Evolutionary conservation across 345 rosid genomes (phyloP), one percentile per base, ranked within the genome.

Genomic region (Populus davidiana): DNA sequence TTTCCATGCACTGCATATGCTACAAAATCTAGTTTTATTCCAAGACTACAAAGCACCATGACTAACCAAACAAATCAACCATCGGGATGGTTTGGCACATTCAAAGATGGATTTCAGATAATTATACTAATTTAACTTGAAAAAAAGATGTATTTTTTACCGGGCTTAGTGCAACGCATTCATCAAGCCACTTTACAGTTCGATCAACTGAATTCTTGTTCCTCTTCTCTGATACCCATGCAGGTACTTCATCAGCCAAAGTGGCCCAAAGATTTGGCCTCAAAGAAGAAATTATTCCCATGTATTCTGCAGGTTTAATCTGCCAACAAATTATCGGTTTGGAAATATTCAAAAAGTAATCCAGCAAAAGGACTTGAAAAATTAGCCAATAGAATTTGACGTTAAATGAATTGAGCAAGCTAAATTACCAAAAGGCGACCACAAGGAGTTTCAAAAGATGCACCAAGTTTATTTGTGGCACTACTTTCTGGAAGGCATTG

Each of bases 231-330:
- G 92, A 84, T 25, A 83, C 94, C 91, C 90, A 89, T 11, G 86
- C 89, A 77, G 94, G 93, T 50, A 89, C 94, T 84, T 92, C 97
- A 83, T 92, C 94, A 27, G 94, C 93, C 87, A 90, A 84, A 77
- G 88, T 84, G 52, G 86, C 85, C 92, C 92, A 92, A 38, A 89
- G 47, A 73, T 89, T 84, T 1, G 94, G 93, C 75, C 68, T 84
- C 90, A 89, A 74, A 71, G 94, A 89, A 77, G 90, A 83, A 79
- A 90, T 88, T 87, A 89, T 76, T 71, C 88, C 86, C 90, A 87
- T 78, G 77, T 92, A 90, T 5, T 87, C 90, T 23, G 41, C 75
- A 17, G 97, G 91, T 67, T 88, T 89, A 76, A 92, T 66, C 97
- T 90, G 89, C 81, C 82, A 83, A 9, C 64, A 70, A 23, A 52